Conservation (phyloP, 202 grass and related monocot species). For the Panicum hallii region DNA sequence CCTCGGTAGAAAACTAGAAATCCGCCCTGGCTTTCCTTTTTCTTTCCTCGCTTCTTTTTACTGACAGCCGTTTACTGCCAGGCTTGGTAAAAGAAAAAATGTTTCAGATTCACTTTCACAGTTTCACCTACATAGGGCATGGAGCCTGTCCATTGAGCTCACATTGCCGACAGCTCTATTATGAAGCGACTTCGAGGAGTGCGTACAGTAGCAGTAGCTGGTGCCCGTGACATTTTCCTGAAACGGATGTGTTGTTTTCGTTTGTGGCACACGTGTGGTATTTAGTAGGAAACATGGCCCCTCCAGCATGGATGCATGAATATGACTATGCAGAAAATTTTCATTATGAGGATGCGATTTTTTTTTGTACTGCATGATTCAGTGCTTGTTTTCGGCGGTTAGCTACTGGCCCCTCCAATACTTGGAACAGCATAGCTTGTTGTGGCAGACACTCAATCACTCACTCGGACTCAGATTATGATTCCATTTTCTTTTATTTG, state of each 20-base stretch:
- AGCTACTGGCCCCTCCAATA: conserved; percentile 17
- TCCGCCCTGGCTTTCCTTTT: conserved; percentile 36
- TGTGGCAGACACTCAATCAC: background rate
- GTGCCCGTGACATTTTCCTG: conserved; percentile 13
- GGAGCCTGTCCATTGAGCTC: background rate
- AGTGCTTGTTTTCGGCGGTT: conserved; percentile 20
- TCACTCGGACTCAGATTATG: background rate
- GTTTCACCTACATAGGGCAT: background rate
- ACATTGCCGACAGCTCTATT: background rate
- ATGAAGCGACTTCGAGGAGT: background rate
- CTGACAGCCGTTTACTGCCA: background rate
- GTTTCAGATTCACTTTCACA: background rate
- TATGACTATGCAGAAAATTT: conserved; percentile 22
- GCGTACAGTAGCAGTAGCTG: background rate
- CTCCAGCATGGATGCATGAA: conserved; percentile 3
- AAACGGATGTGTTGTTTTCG: conserved; percentile 16
- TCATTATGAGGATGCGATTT: background rate
- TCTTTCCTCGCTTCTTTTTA: conserved; percentile 33
- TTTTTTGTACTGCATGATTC: background rate
- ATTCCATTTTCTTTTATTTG: background rate
- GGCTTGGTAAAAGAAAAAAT: background rate
- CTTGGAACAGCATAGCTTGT: background rate
- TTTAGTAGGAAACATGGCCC: background rate
- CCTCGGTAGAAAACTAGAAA: conserved; percentile 26
- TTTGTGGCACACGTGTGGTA: background rate